phyloP scores from a whole-genome alignment of 352 stramenopile species.

The Phytophthora niederhauseri region DNA sequence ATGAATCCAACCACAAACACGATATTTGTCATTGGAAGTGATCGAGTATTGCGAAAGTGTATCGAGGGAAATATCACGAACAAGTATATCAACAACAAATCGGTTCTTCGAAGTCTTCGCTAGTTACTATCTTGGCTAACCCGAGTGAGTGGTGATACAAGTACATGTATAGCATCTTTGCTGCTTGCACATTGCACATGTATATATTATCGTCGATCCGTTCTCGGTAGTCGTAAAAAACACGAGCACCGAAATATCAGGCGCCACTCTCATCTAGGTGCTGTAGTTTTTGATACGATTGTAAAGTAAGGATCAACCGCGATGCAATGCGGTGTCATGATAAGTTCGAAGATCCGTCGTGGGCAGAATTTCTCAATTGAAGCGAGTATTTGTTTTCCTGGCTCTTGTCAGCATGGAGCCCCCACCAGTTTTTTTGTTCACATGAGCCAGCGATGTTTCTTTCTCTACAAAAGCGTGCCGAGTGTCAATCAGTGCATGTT shows the following conservation, averaged over 20 bases:
- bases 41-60: conserved; percentile 15
- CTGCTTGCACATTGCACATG: neutral
- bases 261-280: neutral
- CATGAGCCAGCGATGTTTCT: no score
- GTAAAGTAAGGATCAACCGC: no score
- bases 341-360: no score
- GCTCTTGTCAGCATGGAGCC: no score
- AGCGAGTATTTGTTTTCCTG: no score
- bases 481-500: no score
- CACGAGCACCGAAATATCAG: neutral
- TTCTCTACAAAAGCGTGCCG: no score
- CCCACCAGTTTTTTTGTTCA: no score
- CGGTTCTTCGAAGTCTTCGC: neutral
- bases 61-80: conserved; percentile 33
- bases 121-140: neutral
- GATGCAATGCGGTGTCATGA: no score
- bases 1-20: conserved; percentile 5
- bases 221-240: neutral
- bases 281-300: neutral
- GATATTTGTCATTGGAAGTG: conserved; percentile 4
- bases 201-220: neutral
- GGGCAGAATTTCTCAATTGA: no score
- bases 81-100: conserved; percentile 24
- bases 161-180: neutral
- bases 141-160: neutral